Percentiles rank a stretch among this genome's conserved stretches.
Evolutionary conservation across 306 rosid genomes (phyloP).

Genomic region (Medicago ruthenica): DNA sequence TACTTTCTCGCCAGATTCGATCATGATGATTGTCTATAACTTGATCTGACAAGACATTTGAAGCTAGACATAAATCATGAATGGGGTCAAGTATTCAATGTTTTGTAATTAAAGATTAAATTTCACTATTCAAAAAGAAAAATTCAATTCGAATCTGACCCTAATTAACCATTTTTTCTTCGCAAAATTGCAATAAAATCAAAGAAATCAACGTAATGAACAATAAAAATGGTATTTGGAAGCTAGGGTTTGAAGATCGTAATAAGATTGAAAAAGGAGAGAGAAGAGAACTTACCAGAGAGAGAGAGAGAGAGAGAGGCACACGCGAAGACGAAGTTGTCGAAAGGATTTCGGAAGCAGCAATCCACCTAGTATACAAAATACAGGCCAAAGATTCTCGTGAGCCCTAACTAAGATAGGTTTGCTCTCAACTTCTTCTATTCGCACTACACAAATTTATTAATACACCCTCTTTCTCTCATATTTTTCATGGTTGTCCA

Average conservation of each 20-base stretch:
- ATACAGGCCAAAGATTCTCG: background rate
- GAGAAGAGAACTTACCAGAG: conserved; percentile 42
- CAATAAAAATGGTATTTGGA: background rate
- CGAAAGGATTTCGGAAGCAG: background rate
- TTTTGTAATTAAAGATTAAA: background rate
- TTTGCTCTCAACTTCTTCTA: background rate
- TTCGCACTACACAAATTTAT: background rate
- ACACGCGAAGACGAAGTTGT: background rate
- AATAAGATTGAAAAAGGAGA: background rate
- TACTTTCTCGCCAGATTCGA: conserved; percentile 6
- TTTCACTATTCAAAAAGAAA: background rate
- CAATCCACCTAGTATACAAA: background rate
- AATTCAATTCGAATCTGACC: background rate
- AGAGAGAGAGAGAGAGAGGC: conserved; percentile 9
- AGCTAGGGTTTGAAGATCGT: conserved; percentile 40
- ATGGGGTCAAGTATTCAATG: background rate
- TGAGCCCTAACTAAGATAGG: background rate
- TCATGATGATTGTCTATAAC: background rate
- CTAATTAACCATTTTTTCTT: background rate
- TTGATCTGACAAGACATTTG: background rate
- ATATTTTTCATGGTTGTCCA: no score
- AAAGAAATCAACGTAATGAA: background rate
- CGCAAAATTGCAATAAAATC: background rate
- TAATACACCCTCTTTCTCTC: background rate
- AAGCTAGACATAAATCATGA: background rate